Evolutionary conservation across 768 basidiomycete species (phyloP).

Genomic region (Agrocybe praecox): DNA sequence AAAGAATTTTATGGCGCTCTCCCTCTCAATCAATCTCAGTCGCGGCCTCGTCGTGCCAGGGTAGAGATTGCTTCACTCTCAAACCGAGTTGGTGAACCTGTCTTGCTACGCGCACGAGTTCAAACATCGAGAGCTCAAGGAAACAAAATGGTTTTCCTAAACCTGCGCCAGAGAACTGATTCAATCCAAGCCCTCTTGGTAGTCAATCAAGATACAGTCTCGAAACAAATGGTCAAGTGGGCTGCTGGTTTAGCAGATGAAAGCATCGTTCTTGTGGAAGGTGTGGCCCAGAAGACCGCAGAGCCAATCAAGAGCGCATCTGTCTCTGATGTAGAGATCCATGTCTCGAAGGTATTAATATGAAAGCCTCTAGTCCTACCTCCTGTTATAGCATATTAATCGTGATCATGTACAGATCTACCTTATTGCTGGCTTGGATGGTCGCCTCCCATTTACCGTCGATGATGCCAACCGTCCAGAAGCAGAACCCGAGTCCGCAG

Average conservation of each 20-base stretch:
- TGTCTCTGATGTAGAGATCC: constrained; percentile 85
- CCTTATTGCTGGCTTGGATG: constrained; percentile 80
- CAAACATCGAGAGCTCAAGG: constrained; percentile 92
- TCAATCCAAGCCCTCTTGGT: constrained; percentile 86
- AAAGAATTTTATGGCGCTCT: constrained; percentile 82
- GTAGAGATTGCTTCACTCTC: constrained; percentile 68
- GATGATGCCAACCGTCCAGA: constrained; percentile 93
- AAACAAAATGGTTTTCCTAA: constrained; percentile 94
- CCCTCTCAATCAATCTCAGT: constrained; percentile 90
- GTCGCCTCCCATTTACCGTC: constrained; percentile 83
- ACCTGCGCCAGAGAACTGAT: constrained; percentile 84
- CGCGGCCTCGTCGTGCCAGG: constrained; percentile 62
- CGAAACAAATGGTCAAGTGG: constrained; percentile 99
- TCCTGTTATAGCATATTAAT: background rate
- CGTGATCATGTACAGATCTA: constrained; percentile 56
- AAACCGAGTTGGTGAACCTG: constrained; percentile 68
- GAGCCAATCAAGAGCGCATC: constrained; percentile 92
- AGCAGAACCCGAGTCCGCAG: constrained; percentile 58
- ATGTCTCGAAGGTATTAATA: constrained; percentile 70
- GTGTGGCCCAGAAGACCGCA: constrained; percentile 73
- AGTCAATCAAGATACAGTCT: constrained; percentile 74
- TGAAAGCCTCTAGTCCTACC: background rate
- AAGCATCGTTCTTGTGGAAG: constrained; percentile 91
- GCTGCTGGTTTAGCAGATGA: constrained; percentile 76
- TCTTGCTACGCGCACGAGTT: constrained; percentile 86